phyloP scores from a whole-genome alignment of 305 asterid species.

The Fraxinus xanthoxyloides region DNA sequence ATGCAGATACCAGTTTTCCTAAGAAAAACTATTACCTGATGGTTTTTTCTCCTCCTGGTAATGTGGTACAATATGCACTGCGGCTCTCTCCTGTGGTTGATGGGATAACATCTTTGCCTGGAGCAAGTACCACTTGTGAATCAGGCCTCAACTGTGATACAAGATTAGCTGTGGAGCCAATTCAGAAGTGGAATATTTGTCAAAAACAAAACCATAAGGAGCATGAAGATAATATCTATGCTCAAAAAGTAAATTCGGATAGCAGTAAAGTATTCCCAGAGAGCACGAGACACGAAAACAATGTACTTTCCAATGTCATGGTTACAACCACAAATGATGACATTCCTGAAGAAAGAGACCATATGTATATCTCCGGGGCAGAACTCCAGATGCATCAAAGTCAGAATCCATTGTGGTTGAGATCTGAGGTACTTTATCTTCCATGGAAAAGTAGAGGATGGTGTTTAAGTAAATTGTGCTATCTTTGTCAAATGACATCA shows the following conservation, averaged over 20 bases:
- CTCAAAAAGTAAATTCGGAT: constrained; percentile 56
- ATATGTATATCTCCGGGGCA: constrained; percentile 45
- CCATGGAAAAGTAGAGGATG: constrained; percentile 12
- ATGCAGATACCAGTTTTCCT: constrained; percentile 32
- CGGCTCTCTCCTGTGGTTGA: constrained; percentile 50
- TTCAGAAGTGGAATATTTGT: constrained; percentile 87
- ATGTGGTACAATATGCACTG: constrained; percentile 63
- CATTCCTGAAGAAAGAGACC: constrained; percentile 46
- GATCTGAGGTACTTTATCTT: constrained; percentile 52
- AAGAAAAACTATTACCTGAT: constrained; percentile 30
- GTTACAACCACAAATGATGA: constrained; percentile 21
- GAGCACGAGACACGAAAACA: constrained; percentile 34
- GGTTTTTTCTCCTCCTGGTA: constrained; percentile 32
- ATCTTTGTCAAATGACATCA: neutral
- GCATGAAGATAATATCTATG: constrained; percentile 54
- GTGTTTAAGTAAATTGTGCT: constrained; percentile 1
- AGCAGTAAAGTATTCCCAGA: constrained; percentile 70
- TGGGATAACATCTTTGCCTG: constrained; percentile 32
- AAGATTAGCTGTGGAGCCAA: constrained; percentile 59
- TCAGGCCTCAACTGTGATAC: constrained; percentile 42
- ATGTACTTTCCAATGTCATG: neutral
- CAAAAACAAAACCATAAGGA: constrained; percentile 59
- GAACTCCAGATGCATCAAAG: constrained; percentile 53
- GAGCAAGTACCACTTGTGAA: constrained; percentile 38
- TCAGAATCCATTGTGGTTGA: constrained; percentile 64